Evolutionary conservation across 2,329 filamentous ascomycete genomes (phyloP).

Genomic region (Fusarium newnesense): DNA sequence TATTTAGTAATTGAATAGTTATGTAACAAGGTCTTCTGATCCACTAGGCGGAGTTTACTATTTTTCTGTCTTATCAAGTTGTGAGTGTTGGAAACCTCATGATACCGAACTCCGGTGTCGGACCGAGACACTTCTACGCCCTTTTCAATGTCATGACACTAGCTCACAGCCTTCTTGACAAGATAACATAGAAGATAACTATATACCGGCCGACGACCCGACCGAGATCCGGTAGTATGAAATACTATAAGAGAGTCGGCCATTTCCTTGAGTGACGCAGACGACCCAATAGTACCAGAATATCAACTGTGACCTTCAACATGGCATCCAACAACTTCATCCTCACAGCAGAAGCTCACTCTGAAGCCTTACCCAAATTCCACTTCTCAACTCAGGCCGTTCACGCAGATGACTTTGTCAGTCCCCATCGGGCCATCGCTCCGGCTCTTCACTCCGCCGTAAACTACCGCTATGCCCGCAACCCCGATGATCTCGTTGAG

Average conservation of each 20-base stretch:
- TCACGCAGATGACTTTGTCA: neutral
- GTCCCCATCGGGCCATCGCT: neutral
- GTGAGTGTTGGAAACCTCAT: neutral
- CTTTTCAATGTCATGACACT: neutral
- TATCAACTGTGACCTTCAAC: neutral
- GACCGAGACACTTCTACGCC: neutral
- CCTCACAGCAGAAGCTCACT: neutral
- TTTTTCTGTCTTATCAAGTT: neutral
- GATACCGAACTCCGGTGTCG: neutral
- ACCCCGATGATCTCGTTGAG: neutral
- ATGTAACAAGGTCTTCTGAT: neutral
- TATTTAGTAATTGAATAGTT: neutral
- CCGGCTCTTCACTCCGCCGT: neutral
- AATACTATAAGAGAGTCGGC: neutral
- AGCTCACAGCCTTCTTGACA: neutral
- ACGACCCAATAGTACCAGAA: too few species aligned
- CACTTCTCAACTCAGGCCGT: neutral
- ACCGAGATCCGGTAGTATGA: neutral
- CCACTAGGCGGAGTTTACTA: neutral
- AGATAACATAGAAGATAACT: neutral
- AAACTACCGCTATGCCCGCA: neutral
- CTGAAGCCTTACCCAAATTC: neutral
- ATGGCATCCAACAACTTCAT: neutral
- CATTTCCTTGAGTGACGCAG: neutral
- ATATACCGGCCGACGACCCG: neutral